Evolutionary conservation across 2,329 filamentous ascomycete species (phyloP).

Genomic region (Cylindrodendrum hubeiense): DNA sequence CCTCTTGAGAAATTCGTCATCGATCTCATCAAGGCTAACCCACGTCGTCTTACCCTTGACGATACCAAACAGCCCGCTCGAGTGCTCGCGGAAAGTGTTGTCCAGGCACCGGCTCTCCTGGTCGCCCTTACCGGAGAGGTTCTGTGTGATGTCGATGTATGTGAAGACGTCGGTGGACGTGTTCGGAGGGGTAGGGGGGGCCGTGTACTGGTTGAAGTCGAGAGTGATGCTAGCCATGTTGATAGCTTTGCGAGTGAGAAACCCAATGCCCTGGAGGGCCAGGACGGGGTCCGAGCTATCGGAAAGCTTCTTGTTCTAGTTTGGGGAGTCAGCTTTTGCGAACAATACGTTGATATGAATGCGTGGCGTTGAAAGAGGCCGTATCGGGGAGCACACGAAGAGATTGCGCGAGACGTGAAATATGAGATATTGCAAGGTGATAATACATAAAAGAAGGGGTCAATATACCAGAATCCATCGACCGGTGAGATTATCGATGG

Average conservation of each 20-base stretch:
- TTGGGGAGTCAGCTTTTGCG: not conserved
- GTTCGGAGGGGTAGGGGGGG: constrained; percentile 54
- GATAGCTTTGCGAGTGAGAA: constrained; percentile 80
- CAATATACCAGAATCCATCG: constrained; percentile 75
- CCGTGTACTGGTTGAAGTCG: constrained; percentile 67
- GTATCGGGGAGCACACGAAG: too few species aligned
- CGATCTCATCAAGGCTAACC: constrained; percentile 59
- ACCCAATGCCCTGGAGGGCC: constrained; percentile 77
- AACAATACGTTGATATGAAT: not conserved
- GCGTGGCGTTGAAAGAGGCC: not conserved
- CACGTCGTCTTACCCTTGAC: constrained; percentile 68
- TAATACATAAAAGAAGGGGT: not conserved
- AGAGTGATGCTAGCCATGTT: constrained; percentile 76
- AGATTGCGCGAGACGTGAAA: too few species aligned
- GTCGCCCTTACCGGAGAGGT: not conserved
- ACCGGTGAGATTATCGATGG: constrained; percentile 75
- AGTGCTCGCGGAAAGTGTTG: not conserved
- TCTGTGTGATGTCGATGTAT: not conserved
- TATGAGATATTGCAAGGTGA: too few species aligned
- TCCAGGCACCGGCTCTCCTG: not conserved
- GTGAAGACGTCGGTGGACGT: constrained; percentile 47
- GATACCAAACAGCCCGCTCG: not conserved
- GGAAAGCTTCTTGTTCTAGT: constrained; percentile 80
- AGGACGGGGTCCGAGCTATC: constrained; percentile 77
- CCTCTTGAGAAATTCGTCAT: constrained; percentile 66